Percentiles rank a stretch among this genome's conserved stretches.
Evolutionary conservation across 345 rosid species (phyloP).

Genomic region (Combretum micranthum): DNA sequence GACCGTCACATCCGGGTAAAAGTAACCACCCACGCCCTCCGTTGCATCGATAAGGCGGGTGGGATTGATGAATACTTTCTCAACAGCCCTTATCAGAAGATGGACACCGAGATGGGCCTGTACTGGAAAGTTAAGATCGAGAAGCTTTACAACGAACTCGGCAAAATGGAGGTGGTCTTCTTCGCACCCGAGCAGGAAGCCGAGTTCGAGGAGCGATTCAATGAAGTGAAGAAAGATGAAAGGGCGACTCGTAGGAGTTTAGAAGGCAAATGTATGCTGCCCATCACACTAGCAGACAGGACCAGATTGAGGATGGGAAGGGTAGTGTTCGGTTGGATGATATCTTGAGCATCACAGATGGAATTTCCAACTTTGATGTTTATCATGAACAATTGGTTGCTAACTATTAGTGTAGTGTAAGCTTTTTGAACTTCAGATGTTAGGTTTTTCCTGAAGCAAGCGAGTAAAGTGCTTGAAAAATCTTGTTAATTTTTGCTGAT

Average conservation of each 20-base stretch:
- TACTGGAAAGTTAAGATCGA: slow-evolving; percentile 90
- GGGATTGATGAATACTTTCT: slow-evolving; percentile 93
- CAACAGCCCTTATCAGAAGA: slow-evolving; percentile 86
- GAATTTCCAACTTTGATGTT: slow-evolving; percentile 24
- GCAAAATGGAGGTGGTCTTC: slow-evolving; percentile 68
- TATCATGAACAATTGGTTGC: slow-evolving; percentile 34
- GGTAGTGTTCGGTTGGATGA: slow-evolving; percentile 7
- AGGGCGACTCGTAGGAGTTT: slow-evolving; percentile 55
- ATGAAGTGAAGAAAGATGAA: slow-evolving; percentile 60
- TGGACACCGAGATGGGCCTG: slow-evolving; percentile 94
- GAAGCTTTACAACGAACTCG: slow-evolving; percentile 78
- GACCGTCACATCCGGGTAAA: slow-evolving; percentile 85
- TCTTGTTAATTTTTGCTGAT: too few species aligned
- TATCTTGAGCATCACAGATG: slow-evolving; percentile 12
- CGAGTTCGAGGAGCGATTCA: slow-evolving; percentile 68
- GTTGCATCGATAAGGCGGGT: slow-evolving; percentile 97
- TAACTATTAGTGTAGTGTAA: slow-evolving; percentile 24
- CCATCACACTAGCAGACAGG: slow-evolving; percentile 27
- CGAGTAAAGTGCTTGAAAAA: too few species aligned
- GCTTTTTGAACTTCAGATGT: too few species aligned
- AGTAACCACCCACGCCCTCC: slow-evolving; percentile 85
- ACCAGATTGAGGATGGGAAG: slow-evolving; percentile 21
- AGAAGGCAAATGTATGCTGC: slow-evolving; percentile 46
- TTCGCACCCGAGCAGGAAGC: slow-evolving; percentile 68
- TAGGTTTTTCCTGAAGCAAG: too few species aligned